Conservation (phyloP, 257 asterid genomes). For the Solanum tacnaense region DNA sequence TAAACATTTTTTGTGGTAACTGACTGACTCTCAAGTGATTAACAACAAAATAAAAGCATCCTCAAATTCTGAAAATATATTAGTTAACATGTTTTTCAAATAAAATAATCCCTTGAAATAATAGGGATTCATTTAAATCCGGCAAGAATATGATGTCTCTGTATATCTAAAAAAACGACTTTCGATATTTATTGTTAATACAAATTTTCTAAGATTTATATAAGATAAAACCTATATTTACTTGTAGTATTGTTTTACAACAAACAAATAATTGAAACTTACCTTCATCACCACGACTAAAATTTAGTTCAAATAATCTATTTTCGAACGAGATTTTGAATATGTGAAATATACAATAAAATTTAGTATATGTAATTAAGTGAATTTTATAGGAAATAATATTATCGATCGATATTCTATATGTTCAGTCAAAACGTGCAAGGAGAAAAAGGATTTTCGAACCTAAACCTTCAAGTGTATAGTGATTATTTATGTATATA, state of each 20-base stretch:
- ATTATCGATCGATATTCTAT: not conserved
- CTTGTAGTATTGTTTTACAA: not conserved
- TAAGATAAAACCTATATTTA: too few relatives aligned
- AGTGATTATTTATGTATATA: not conserved
- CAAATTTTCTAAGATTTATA: not conserved
- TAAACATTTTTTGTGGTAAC: too few relatives aligned
- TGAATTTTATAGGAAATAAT: not conserved
- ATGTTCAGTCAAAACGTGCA: not conserved
- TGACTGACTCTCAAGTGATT: too few relatives aligned
- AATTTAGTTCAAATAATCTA: too few relatives aligned
- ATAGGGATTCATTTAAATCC: not conserved
- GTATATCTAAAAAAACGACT: not conserved
- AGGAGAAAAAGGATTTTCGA: not conserved
- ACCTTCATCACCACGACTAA: not conserved
- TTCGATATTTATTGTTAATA: not conserved
- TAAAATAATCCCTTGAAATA: too few relatives aligned
- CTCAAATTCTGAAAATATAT: too few relatives aligned
- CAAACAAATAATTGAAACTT: not conserved
- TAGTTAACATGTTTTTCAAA: not conserved
- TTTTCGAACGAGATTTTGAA: not conserved
- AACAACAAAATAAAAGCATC: not conserved
- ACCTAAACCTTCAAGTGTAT: not conserved
- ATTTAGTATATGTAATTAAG: not conserved
- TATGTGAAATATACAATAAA: not conserved
- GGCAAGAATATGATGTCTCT: not conserved